Percentiles rank a stretch among this genome's conserved stretches.
Conservation (phyloP, 2,329 filamentous ascomycete genomes). For the Xylaria multiplex region DNA sequence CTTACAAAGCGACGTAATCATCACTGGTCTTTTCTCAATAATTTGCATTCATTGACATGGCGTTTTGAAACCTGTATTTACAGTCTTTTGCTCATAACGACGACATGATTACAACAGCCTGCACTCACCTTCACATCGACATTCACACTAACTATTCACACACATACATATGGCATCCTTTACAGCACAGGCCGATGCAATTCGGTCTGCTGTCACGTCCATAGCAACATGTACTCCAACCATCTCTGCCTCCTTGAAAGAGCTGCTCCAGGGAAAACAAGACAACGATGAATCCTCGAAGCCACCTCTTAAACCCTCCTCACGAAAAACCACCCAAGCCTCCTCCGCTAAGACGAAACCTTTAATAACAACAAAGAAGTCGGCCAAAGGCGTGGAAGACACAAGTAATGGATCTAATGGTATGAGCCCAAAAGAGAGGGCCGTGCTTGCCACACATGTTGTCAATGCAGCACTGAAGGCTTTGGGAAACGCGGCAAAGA, state of each 20-base stretch:
- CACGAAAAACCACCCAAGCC: slow-evolving; percentile 45
- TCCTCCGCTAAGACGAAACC: slow-evolving; percentile 39
- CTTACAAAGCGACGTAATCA: slow-evolving; percentile 29
- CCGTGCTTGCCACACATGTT: slow-evolving; percentile 75
- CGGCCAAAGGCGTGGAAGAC: slow-evolving; percentile 25
- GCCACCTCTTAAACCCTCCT: slow-evolving; percentile 45
- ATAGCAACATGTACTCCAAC: slow-evolving; percentile 63
- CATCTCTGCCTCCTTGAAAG: slow-evolving; percentile 59
- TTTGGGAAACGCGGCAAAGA: slow-evolving; percentile 73
- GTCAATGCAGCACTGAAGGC: slow-evolving; percentile 77
- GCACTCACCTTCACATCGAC: slow-evolving; percentile 33
- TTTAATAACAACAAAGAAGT: slow-evolving; percentile 27
- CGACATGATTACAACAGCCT: slow-evolving; percentile 46
- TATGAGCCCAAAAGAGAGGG: slow-evolving; percentile 68
- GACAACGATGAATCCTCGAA: slow-evolving; percentile 45
- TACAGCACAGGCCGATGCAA: slow-evolving; percentile 58
- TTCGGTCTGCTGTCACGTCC: slow-evolving; percentile 65
- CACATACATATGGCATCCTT: slow-evolving; percentile 54
- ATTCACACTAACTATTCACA: slow-evolving; percentile 9
- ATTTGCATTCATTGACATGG: slow-evolving; percentile 36
- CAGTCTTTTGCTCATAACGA: slow-evolving; percentile 40
- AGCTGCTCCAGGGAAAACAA: slow-evolving; percentile 53
- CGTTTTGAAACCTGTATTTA: slow-evolving; percentile 40
- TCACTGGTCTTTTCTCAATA: slow-evolving; percentile 34
- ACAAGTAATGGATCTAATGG: slow-evolving; percentile 50